These are phyloP conservation scores for Heracleum sosnowskyi DNA, from an alignment of 129 eudicot genomes.

Conservation along the genomic window DNA sequence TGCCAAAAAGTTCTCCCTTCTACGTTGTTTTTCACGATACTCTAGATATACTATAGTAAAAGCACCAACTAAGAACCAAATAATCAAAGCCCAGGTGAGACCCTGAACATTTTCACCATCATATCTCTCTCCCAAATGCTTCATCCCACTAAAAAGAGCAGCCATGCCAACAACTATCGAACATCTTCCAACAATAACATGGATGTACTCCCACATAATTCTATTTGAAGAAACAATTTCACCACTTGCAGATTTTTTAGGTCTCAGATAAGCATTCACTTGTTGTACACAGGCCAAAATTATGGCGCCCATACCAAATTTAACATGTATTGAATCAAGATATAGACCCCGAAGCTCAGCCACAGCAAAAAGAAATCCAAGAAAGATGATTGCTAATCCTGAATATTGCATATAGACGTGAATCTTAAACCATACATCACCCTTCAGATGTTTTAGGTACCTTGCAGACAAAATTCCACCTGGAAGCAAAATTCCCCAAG, in stretches of 20 bases:
- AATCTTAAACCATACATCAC: slow-evolving; percentile 77
- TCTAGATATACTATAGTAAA: slow-evolving; percentile 50
- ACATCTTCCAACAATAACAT: slow-evolving; percentile 54
- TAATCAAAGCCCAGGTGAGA: slow-evolving; percentile 54
- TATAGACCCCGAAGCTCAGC: slow-evolving; percentile 79
- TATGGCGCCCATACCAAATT: slow-evolving; percentile 62
- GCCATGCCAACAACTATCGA: slow-evolving; percentile 55
- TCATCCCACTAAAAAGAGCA: slow-evolving; percentile 79
- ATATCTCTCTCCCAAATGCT: slow-evolving; percentile 80
- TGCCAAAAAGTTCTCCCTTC: slow-evolving; percentile 27
- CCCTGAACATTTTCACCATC: slow-evolving; percentile 59
- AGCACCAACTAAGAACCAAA: slow-evolving; percentile 59
- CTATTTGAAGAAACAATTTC: slow-evolving; percentile 46
- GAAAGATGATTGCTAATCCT: slow-evolving; percentile 65
- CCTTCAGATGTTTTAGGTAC: slow-evolving; percentile 63
- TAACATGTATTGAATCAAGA: slow-evolving; percentile 60
- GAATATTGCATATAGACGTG: slow-evolving; percentile 87
- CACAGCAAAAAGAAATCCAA: slow-evolving; percentile 84
- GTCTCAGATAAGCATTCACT: slow-evolving; percentile 72
- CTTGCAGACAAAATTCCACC: slow-evolving; percentile 79
- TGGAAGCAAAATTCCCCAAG: slow-evolving; percentile 89
- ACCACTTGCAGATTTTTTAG: slow-evolving; percentile 43
- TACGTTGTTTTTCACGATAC: slow-evolving; percentile 36
- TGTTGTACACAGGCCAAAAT: slow-evolving; percentile 67
- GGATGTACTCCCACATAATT: slow-evolving; percentile 72